A percentile compares a stretch with the other conserved stretches of the same genome.
These are phyloP conservation scores for Maudiozyma barnettii DNA, from an alignment of 805 yeast species.

Conservation along the genomic window DNA sequence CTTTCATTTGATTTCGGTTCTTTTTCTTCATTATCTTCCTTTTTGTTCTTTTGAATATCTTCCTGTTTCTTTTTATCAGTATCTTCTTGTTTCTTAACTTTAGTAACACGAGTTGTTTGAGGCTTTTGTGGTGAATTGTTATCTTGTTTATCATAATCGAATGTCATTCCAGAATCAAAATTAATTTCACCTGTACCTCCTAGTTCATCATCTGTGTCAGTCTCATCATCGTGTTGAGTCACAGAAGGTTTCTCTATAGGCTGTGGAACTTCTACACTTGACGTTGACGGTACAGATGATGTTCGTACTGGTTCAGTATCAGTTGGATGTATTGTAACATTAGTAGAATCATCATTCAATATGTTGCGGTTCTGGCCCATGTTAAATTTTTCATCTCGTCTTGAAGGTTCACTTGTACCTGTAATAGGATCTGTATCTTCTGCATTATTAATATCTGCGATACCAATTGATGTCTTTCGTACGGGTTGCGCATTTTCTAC, in stretches of 20 bases:
- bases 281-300: background rate
- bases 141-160: conserved; percentile 29
- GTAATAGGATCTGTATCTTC: background rate
- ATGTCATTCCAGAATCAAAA: conserved; percentile 24
- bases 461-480: conserved; percentile 2
- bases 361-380: background rate
- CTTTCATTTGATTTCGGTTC: background rate
- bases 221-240: conserved; percentile 11
- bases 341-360: background rate
- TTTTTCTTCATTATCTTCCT: background rate
- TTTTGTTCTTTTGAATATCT: background rate
- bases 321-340: background rate
- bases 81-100: background rate
- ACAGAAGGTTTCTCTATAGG: background rate
- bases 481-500: background rate
- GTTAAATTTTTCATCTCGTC: background rate
- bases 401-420: background rate
- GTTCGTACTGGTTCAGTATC: background rate
- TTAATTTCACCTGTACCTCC: conserved; percentile 20
- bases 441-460: conserved; percentile 2
- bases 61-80: background rate
- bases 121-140: conserved; percentile 10
- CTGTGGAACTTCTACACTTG: background rate
- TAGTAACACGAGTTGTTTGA: background rate
- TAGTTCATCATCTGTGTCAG: conserved; percentile 28